Percentiles rank a stretch among this genome's conserved stretches.
These are phyloP conservation scores for Nadsonia starkeyi-henricii DNA, from an alignment of 1,139 yeast species.

Conservation along the genomic window DNA sequence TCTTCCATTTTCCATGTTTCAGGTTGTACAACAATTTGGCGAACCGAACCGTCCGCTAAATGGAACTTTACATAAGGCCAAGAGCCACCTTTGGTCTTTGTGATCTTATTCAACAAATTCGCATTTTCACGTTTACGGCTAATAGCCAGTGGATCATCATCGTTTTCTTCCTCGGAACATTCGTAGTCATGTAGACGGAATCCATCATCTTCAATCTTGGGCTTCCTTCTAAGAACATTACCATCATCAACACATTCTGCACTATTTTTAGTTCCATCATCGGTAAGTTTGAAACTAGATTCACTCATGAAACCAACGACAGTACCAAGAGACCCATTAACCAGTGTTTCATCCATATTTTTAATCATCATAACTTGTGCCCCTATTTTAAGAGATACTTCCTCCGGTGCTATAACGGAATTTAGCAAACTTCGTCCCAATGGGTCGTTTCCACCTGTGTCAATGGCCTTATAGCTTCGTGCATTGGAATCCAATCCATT, in stretches of 20 bases:
- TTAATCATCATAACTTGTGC: slow-evolving; percentile 96
- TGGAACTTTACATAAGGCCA: slow-evolving; percentile 70
- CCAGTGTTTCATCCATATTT: slow-evolving; percentile 73
- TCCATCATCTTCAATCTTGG: background rate
- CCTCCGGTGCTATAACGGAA: slow-evolving; percentile 49
- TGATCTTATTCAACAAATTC: slow-evolving; percentile 19
- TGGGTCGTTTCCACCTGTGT: slow-evolving; percentile 16
- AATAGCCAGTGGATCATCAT: slow-evolving; percentile 4
- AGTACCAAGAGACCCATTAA: slow-evolving; percentile 85
- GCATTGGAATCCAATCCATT: slow-evolving; percentile 35
- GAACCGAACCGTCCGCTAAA: slow-evolving; percentile 52
- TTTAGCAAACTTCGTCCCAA: slow-evolving; percentile 22
- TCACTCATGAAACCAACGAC: slow-evolving; percentile 62
- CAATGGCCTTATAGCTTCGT: slow-evolving; percentile 41
- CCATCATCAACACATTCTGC: background rate
- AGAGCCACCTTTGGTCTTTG: slow-evolving; percentile 8
- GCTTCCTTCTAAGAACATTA: background rate
- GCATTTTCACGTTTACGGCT: slow-evolving; percentile 13
- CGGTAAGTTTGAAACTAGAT: slow-evolving; percentile 26
- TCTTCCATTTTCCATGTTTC: slow-evolving; percentile 66
- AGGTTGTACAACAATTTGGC: slow-evolving; percentile 58
- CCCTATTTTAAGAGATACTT: slow-evolving; percentile 52
- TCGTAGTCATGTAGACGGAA: slow-evolving; percentile 5
- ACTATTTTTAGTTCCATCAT: background rate
- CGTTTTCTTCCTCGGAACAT: slow-evolving; percentile 1